Evolutionary conservation across 2,329 filamentous ascomycete genomes (phyloP).

Genomic region (Ophiostoma australiae): DNA sequence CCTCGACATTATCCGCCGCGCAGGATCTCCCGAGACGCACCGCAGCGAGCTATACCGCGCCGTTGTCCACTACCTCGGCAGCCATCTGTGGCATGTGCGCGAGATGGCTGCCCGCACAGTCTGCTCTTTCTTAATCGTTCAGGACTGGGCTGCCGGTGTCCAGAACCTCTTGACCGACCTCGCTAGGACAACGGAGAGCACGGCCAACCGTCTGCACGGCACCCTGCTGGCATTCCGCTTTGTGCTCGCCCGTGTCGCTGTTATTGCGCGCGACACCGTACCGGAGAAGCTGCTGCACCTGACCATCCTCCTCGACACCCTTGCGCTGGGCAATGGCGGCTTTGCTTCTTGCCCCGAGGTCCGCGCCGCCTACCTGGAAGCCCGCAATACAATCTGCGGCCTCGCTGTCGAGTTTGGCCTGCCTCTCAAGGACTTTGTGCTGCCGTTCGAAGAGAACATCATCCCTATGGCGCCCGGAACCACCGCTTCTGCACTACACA

Average conservation of each 20-base stretch:
- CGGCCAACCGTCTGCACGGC: conserved; percentile 55
- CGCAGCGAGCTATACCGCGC: conserved; percentile 51
- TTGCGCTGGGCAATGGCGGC: conserved; percentile 22
- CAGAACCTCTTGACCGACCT: conserved; percentile 34
- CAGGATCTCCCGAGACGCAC: conserved; percentile 57
- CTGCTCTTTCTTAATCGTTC: conserved; percentile 55
- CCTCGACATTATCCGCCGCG: conserved; percentile 72
- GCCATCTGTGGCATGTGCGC: conserved; percentile 72
- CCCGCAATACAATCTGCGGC: conserved; percentile 40
- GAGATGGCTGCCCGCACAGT: conserved; percentile 74
- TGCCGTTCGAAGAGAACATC: neutral
- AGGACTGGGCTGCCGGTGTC: conserved; percentile 45
- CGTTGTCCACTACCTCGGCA: conserved; percentile 60
- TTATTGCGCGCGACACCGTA: conserved; percentile 43
- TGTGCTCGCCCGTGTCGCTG: conserved; percentile 44
- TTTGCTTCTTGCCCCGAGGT: conserved; percentile 38
- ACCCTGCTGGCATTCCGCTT: conserved; percentile 53
- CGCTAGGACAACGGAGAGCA: conserved; percentile 30
- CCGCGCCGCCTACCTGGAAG: conserved; percentile 44
- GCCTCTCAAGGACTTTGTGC: neutral
- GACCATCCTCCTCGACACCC: conserved; percentile 16
- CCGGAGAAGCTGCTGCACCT: conserved; percentile 26
- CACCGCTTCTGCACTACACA: conserved; percentile 36
- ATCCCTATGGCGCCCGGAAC: neutral
- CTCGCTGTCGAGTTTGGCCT: conserved; percentile 17